These are phyloP conservation scores for Myriosclerotinia curreyana DNA, from an alignment of 2,329 filamentous ascomycete genomes.

Conservation along the genomic window DNA sequence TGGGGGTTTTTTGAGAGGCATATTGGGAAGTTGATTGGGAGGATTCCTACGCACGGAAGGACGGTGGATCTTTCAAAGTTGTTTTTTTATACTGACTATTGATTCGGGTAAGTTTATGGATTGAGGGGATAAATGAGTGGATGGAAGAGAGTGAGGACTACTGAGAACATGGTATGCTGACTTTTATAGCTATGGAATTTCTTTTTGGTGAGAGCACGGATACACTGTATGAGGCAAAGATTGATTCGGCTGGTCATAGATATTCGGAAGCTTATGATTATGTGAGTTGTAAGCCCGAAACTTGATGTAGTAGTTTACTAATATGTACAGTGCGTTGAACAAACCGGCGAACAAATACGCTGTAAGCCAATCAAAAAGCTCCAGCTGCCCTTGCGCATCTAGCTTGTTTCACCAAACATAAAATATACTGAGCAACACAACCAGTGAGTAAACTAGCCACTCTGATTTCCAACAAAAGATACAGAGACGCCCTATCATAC, in stretches of 20 bases:
- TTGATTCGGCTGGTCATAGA: conserved; percentile 25
- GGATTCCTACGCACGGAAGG: conserved; percentile 53
- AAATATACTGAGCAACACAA: not conserved
- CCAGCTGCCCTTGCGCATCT: not conserved
- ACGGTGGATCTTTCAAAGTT: conserved; percentile 59
- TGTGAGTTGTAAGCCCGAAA: conserved; percentile 19
- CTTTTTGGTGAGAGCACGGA: conserved; percentile 59
- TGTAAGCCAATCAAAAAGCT: conserved; percentile 2
- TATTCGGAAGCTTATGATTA: conserved; percentile 42
- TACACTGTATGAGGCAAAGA: conserved; percentile 39
- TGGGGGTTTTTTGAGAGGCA: conserved; percentile 59
- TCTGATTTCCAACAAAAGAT: conserved; percentile 33
- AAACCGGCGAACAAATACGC: conserved; percentile 32
- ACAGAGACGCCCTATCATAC: conserved; percentile 32
- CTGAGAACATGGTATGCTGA: not conserved
- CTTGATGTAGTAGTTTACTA: not conserved
- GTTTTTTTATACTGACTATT: conserved; percentile 62
- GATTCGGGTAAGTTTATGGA: conserved; percentile 46
- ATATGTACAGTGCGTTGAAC: conserved; percentile 28
- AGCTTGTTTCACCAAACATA: not conserved
- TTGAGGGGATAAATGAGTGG: not conserved
- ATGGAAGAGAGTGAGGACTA: not conserved
- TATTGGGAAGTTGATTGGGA: conserved; percentile 54
- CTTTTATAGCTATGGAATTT: conserved; percentile 56
- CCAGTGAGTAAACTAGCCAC: conserved; percentile 32